Conservation (phyloP, 2,329 filamentous ascomycete genomes). For the Ascosphaera acerosa region DNA sequence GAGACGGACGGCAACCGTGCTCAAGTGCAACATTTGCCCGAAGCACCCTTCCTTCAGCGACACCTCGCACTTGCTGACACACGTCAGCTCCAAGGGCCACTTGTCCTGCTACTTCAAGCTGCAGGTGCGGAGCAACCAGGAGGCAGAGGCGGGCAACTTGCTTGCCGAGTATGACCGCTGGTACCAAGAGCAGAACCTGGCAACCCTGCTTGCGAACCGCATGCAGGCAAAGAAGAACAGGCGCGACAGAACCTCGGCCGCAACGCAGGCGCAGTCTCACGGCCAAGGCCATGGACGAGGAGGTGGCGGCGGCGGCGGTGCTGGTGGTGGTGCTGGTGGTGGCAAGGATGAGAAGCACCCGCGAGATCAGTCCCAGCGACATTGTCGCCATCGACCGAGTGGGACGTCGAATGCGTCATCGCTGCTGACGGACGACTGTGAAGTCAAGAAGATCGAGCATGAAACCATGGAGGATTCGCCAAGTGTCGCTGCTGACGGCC, state of each 20-base stretch:
- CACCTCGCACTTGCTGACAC: conserved; percentile 72
- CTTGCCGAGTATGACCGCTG: conserved; percentile 50
- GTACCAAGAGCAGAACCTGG: conserved; percentile 48
- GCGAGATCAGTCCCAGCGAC: no score
- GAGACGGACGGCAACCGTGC: conserved; percentile 28
- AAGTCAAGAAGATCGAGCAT: no score
- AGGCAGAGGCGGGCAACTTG: conserved; percentile 34
- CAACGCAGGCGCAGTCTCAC: no score
- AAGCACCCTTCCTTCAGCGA: conserved; percentile 65
- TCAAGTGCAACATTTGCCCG: conserved; percentile 64
- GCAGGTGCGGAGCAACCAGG: conserved; percentile 42
- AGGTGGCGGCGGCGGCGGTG: background rate
- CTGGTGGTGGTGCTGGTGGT: background rate
- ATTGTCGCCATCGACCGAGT: no score
- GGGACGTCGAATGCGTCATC: no score
- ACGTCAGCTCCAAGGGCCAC: conserved; percentile 82
- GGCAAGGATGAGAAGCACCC: no score
- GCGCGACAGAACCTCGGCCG: conserved; percentile 6
- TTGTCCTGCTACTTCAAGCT: conserved; percentile 62
- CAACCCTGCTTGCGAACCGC: conserved; percentile 48
- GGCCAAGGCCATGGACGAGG: no score
- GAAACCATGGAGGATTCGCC: no score
- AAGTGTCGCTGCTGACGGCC: no score
- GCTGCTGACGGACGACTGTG: no score
- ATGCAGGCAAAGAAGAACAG: conserved; percentile 40